Conservation (phyloP, 2,329 filamentous ascomycete species). For the Rutstroemia sp. region DNA sequence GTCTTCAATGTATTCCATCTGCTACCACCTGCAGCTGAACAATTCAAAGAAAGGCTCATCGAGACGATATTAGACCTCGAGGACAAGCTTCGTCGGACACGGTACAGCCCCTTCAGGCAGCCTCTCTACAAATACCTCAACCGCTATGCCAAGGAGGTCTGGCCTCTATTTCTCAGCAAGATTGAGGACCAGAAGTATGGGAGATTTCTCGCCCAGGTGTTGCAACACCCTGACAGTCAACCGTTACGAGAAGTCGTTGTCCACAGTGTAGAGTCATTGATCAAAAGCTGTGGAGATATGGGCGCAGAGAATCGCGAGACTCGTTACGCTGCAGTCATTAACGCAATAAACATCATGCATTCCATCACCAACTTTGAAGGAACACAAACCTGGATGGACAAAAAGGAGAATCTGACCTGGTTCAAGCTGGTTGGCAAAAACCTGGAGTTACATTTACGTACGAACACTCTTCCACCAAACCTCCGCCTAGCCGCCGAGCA, state of each 20-base stretch:
- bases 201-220: constrained; percentile 81
- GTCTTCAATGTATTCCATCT: constrained; percentile 97
- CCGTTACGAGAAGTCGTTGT: constrained; percentile 68
- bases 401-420: constrained; percentile 53
- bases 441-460: constrained; percentile 65
- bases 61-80: constrained; percentile 88
- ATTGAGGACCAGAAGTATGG: constrained; percentile 83
- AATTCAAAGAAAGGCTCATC: constrained; percentile 85
- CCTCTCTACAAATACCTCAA: constrained; percentile 92
- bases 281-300: constrained; percentile 58
- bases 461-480: constrained; percentile 59
- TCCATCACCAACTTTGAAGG: constrained; percentile 62
- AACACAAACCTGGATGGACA: constrained; percentile 63
- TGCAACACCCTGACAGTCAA: constrained; percentile 67
- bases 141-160: constrained; percentile 82
- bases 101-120: constrained; percentile 83
- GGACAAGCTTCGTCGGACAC: constrained; percentile 73
- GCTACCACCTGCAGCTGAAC: constrained; percentile 81
- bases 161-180: constrained; percentile 69
- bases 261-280: constrained; percentile 64
- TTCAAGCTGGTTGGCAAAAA: constrained; percentile 65
- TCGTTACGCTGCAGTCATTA: constrained; percentile 64
- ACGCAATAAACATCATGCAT: constrained; percentile 78
- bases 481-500: constrained; percentile 83
- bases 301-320: constrained; percentile 62